phyloP scores from a whole-genome alignment of 805 yeast genomes.

The Wickerhamiella alocasiicola region DNA sequence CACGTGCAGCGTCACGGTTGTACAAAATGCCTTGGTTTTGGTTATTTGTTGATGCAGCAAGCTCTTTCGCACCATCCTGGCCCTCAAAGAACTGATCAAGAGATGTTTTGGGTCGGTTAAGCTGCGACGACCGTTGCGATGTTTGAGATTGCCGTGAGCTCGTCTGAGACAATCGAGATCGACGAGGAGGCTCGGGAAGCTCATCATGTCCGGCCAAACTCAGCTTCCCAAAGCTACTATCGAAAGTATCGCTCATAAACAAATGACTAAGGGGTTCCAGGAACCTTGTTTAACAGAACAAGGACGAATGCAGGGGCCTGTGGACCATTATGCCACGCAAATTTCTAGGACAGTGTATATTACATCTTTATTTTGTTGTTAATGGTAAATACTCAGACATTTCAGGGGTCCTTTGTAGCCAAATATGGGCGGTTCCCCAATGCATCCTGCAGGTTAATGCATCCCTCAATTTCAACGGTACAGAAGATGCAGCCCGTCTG shows the following conservation, averaged over 20 bases:
- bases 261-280: neutral
- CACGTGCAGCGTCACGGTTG: conserved; percentile 32
- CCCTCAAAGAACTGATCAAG: conserved; percentile 3
- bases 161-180: conserved; percentile 5
- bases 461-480: too few relatives aligned
- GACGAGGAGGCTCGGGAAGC: conserved; percentile 1
- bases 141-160: conserved; percentile 6
- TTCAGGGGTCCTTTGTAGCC: too few relatives aligned
- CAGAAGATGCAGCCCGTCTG: too few relatives aligned
- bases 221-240: conserved; percentile 9
- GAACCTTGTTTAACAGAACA: too few relatives aligned
- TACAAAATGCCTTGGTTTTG: neutral
- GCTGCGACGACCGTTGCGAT: conserved; percentile 4
- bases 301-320: too few relatives aligned
- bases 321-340: too few relatives aligned
- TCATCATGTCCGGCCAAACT: conserved; percentile 2
- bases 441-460: too few relatives aligned
- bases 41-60: neutral
- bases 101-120: neutral
- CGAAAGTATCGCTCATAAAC: conserved; percentile 24
- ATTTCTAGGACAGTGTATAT: too few relatives aligned
- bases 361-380: too few relatives aligned
- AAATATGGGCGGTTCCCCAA: too few relatives aligned
- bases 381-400: too few relatives aligned
- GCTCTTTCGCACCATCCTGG: neutral